A percentile compares a stretch with the other conserved stretches of the same genome.
phyloP scores from a whole-genome alignment of 768 basidiomycete species.

The Trametes meyenii region DNA sequence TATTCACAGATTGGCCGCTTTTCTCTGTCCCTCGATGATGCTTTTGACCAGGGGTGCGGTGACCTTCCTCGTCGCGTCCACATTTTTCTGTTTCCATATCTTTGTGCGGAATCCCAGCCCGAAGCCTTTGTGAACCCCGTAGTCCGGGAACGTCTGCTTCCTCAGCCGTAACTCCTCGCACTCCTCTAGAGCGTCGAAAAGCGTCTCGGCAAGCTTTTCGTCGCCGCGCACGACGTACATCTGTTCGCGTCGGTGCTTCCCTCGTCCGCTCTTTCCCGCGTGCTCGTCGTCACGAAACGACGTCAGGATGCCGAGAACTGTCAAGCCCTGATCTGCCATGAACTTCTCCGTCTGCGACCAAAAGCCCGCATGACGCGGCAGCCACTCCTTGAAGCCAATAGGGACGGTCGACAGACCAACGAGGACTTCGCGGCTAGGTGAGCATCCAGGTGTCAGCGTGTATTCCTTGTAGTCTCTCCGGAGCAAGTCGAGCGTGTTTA shows the following conservation, averaged over 20 bases:
- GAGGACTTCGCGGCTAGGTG: conserved; percentile 44
- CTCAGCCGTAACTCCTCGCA: conserved; percentile 54
- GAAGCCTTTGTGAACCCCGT: conserved; percentile 36
- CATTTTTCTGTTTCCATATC: conserved; percentile 70
- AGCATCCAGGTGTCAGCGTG: conserved; percentile 49
- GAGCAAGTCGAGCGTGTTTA: conserved; percentile 76
- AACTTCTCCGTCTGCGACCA: conserved; percentile 49
- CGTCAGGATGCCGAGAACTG: conserved; percentile 80
- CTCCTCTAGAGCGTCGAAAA: conserved; percentile 65
- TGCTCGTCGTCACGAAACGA: conserved; percentile 56
- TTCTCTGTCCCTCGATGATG: conserved; percentile 51
- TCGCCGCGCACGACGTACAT: conserved; percentile 61
- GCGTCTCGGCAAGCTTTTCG: conserved; percentile 43
- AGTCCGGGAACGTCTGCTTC: conserved; percentile 37
- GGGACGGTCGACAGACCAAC: conserved; percentile 88
- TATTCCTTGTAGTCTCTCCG: conserved; percentile 97
- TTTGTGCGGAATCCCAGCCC: conserved; percentile 36
- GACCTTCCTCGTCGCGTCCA: conserved; percentile 62
- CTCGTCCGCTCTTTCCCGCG: conserved; percentile 45
- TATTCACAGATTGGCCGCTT: conserved; percentile 2
- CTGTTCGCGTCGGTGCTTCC: conserved; percentile 68
- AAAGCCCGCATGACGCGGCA: conserved; percentile 45
- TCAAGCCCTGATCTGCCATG: conserved; percentile 66
- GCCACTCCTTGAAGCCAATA: conserved; percentile 61
- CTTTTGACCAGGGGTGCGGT: conserved; percentile 66